phyloP scores from a whole-genome alignment of 2,329 filamentous ascomycete species.

The Neopestalotiopsis clavispora region DNA sequence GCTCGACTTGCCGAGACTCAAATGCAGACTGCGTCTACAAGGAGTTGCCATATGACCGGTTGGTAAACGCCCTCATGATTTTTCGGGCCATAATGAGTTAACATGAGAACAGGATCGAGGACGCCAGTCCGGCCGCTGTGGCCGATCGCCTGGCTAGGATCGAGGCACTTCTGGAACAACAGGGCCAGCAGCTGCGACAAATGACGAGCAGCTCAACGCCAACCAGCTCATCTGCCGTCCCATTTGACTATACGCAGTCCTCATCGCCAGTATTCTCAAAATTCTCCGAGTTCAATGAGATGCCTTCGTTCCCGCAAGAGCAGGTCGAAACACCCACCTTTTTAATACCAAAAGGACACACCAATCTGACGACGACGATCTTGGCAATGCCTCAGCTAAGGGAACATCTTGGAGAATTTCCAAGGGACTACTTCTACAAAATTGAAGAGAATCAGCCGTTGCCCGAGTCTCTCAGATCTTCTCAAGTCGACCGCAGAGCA shows the following conservation, averaged over 20 bases:
- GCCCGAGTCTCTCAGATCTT: constrained; percentile 33
- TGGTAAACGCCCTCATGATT: background rate
- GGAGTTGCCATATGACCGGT: constrained; percentile 42
- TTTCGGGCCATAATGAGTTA: background rate
- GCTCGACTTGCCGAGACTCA: constrained; percentile 43
- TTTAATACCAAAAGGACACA: constrained; percentile 41
- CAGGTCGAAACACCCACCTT: constrained; percentile 38
- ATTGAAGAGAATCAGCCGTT: constrained; percentile 38
- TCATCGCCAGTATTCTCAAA: constrained; percentile 24
- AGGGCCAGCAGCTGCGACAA: constrained; percentile 35
- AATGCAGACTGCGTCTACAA: constrained; percentile 45
- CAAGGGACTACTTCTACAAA: constrained; percentile 38
- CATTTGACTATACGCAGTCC: constrained; percentile 28
- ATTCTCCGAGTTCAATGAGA: constrained; percentile 22
- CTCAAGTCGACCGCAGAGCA: constrained; percentile 28
- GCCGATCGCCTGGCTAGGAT: constrained; percentile 43
- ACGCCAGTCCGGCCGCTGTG: constrained; percentile 38
- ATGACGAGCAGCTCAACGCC: constrained; percentile 30
- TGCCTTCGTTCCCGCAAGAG: constrained; percentile 19
- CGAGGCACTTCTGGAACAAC: constrained; percentile 39
- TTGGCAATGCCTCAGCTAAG: constrained; percentile 39
- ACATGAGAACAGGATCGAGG: constrained; percentile 34
- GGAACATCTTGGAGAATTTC: constrained; percentile 37
- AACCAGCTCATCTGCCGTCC: constrained; percentile 28
- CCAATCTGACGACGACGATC: constrained; percentile 37